Evolutionary conservation across 2,329 filamentous ascomycete species (phyloP).

Genomic region (Didymella segeticola): DNA sequence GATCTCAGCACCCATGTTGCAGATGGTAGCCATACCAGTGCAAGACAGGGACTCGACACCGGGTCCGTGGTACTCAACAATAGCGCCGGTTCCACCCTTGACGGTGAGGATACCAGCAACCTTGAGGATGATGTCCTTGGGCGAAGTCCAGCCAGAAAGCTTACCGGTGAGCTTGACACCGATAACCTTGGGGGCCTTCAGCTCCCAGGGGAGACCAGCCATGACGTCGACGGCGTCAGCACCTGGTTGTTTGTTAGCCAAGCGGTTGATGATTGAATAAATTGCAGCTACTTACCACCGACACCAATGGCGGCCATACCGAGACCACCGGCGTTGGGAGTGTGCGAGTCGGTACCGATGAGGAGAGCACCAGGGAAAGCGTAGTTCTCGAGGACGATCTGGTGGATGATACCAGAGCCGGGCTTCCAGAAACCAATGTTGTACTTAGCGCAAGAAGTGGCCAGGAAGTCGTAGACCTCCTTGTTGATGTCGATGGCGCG

Average conservation of each 20-base stretch:
- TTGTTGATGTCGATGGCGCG: conserved; percentile 95
- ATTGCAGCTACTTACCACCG: conserved; percentile 60
- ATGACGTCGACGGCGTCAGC: conserved; percentile 99
- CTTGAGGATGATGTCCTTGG: conserved; percentile 98
- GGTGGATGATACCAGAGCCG: conserved; percentile 98
- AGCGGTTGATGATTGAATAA: background rate
- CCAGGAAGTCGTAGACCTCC: conserved; percentile 98
- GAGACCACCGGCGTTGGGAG: conserved; percentile 94
- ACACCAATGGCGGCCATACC: conserved; percentile 96
- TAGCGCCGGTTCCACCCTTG: conserved; percentile 95
- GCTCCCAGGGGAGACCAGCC: conserved; percentile 95
- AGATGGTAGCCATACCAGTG: conserved; percentile 88
- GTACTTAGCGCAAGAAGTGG: conserved; percentile 95
- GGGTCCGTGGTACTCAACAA: conserved; percentile 78
- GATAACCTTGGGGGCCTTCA: conserved; percentile 97
- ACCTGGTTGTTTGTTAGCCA: conserved; percentile 50
- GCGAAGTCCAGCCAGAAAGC: conserved; percentile 87
- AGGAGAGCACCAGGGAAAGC: conserved; percentile 98
- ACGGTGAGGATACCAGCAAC: conserved; percentile 96
- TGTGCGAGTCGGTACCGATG: conserved; percentile 98
- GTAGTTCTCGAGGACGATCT: conserved; percentile 98
- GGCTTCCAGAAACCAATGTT: conserved; percentile 99
- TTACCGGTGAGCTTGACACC: conserved; percentile 93
- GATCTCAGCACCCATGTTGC: conserved; percentile 61
- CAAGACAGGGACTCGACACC: conserved; percentile 76